These are phyloP conservation scores for Aspergillus ochraceus DNA, from an alignment of 2,329 filamentous ascomycete genomes.

Conservation along the genomic window DNA sequence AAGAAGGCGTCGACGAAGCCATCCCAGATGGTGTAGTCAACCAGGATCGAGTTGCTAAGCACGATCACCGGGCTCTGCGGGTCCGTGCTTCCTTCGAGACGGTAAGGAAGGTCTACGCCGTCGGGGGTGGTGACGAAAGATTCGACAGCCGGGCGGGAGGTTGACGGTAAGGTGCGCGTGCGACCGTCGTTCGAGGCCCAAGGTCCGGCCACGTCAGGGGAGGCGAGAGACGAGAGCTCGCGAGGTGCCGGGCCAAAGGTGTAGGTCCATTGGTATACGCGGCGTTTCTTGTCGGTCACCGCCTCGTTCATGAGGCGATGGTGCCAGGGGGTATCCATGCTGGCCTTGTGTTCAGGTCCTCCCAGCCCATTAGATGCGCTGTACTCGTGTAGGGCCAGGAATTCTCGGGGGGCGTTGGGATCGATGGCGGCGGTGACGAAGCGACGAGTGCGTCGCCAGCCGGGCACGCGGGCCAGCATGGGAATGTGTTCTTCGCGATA, in stretches of 20 bases:
- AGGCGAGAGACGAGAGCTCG: constrained; percentile 60
- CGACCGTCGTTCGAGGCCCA: constrained; percentile 58
- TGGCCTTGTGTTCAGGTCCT: constrained; percentile 63
- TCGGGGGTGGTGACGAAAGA: constrained; percentile 70
- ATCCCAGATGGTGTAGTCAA: constrained; percentile 79
- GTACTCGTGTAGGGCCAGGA: constrained; percentile 73
- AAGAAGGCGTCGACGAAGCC: constrained; percentile 64
- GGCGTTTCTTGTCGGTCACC: constrained; percentile 57
- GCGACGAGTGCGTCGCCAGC: constrained; percentile 73
- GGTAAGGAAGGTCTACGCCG: constrained; percentile 68
- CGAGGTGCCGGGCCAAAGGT: constrained; percentile 74
- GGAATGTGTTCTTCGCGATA: constrained; percentile 72
- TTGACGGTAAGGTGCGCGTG: constrained; percentile 53
- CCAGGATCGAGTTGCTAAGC: constrained; percentile 78
- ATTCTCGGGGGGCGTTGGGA: constrained; percentile 55
- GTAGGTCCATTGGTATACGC: constrained; percentile 73
- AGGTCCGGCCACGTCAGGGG: constrained; percentile 47
- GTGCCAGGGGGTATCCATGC: constrained; percentile 63
- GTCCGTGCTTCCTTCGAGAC: constrained; percentile 69
- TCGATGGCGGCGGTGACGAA: constrained; percentile 68
- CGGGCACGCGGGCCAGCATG: constrained; percentile 71
- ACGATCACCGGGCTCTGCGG: constrained; percentile 70
- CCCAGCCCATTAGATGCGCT: constrained; percentile 64
- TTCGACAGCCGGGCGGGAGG: constrained; percentile 56
- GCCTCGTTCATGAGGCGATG: constrained; percentile 60